These are phyloP conservation scores for Lentinus polychrous DNA, from an alignment of 1,284 basidiomycete species.

Conservation along the genomic window DNA sequence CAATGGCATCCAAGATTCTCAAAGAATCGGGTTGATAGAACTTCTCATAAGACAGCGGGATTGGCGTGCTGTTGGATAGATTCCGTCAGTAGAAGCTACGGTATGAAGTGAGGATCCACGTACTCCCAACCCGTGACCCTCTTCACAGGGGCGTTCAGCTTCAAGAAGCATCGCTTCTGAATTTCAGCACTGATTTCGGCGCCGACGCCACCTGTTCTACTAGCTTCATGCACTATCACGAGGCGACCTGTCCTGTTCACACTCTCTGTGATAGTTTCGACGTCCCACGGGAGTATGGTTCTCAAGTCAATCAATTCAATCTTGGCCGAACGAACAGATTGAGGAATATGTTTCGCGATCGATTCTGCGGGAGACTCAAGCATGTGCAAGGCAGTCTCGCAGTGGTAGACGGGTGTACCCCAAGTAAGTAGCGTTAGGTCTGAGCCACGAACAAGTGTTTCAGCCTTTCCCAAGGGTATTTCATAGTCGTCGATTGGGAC, in stretches of 20 bases:
- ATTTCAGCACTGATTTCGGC: conserved; percentile 84
- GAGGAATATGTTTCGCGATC: conserved; percentile 66
- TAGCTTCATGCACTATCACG: conserved; percentile 89
- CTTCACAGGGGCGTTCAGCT: conserved; percentile 82
- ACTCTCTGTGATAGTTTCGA: conserved; percentile 73
- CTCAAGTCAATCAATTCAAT: conserved; percentile 89
- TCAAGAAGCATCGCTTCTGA: conserved; percentile 81
- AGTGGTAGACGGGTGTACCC: conserved; percentile 90
- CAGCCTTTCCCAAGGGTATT: conserved; percentile 75
- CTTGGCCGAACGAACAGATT: conserved; percentile 60
- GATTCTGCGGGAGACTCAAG: conserved; percentile 59
- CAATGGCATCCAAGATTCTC: conserved; percentile 74
- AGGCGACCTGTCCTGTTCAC: conserved; percentile 78
- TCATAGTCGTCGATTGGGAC: conserved; percentile 86
- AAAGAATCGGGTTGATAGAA: conserved; percentile 87
- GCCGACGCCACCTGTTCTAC: conserved; percentile 79
- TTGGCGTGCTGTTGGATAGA: conserved; percentile 53
- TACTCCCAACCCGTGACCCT: conserved; percentile 89
- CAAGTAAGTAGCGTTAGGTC: conserved; percentile 88
- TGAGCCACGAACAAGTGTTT: conserved; percentile 65
- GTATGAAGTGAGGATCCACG: conserved; percentile 32
- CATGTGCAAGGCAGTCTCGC: conserved; percentile 73
- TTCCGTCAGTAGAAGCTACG: conserved; percentile 8
- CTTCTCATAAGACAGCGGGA: conserved; percentile 81
- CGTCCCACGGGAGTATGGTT: conserved; percentile 87